These are phyloP conservation scores for Neonectria hederae DNA, from an alignment of 2,329 filamentous ascomycete species.

Conservation along the genomic window DNA sequence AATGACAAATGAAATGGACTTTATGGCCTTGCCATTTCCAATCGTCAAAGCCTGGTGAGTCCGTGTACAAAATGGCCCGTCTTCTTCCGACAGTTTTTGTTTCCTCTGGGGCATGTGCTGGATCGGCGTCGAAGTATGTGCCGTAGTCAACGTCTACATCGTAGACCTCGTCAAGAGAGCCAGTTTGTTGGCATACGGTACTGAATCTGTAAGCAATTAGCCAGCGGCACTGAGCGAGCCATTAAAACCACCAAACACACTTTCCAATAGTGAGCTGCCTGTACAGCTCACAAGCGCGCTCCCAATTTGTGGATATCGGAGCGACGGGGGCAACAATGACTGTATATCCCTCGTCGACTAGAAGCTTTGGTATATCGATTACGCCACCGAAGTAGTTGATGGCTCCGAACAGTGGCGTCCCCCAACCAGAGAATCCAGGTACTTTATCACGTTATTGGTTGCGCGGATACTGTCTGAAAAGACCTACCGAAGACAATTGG, in stretches of 20 bases:
- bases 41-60: constrained; percentile 3
- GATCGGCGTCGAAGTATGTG: constrained; percentile 3
- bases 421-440: constrained; percentile 19
- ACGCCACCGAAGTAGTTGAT: constrained; percentile 22
- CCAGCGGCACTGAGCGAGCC: neutral
- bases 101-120: constrained; percentile 6
- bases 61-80: constrained; percentile 12
- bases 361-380: constrained; percentile 15
- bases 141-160: constrained; percentile 19
- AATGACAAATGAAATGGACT: constrained; percentile 20
- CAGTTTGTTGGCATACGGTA: neutral
- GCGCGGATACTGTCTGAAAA: neutral
- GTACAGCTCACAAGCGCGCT: constrained; percentile 22
- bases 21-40: constrained; percentile 16
- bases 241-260: neutral
- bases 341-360: constrained; percentile 15
- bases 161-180: constrained; percentile 6
- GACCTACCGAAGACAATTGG: constrained; percentile 4
- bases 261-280: constrained; percentile 15
- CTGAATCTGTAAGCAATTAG: constrained; percentile 14
- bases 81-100: neutral
- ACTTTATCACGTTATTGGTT: constrained; percentile 2
- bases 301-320: constrained; percentile 20
- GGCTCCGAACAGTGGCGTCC: constrained; percentile 14
- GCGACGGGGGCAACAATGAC: constrained; percentile 18